Base-by-base conservation (phyloP, 495 filamentous ascomycete species). In the Aspergillus biplanus region DNA sequence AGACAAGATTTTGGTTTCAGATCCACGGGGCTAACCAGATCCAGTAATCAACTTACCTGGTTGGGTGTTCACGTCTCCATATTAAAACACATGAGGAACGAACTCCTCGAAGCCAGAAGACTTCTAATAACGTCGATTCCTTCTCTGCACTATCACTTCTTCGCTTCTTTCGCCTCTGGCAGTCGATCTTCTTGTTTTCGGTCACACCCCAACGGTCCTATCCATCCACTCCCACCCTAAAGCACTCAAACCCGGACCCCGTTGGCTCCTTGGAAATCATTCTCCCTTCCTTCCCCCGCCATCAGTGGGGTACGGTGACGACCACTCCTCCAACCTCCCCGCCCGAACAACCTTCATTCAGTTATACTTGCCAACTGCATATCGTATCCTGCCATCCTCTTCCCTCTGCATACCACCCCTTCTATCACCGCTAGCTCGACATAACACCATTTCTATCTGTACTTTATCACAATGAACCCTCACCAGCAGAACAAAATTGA, bases 401-500 rank as follows among this genome's bases (percentile, higher is more conserved):
- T 39, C 58, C 15, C 49, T 54, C 37, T 57, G 8, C 42, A 42
- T 35, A 16, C 34, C 50, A 32, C 42, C 15, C 18, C 44, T 11
- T 61, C 16, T 50, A 47, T 49, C 44, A 34, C 21, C 21, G 21
- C 21, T 27, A 27, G 21, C 2, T 27, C 21, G 21, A 27, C 21
- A 27, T 27, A 27, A 27, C 21, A 27, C 16, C 47, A 27, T 27
- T 56, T n/a, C 15, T 33, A 32, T 44, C 34, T 39, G 32, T 37
- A 46, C 46, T 32, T 56, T 44, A 66, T 70, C 77, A 85, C 57
- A 67, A 96, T 99, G 92, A 97, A 97, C 77, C 95, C 95, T 65
- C 91, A 92, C 73, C 91, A 97, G 82, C 90, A 92, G 81, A 97
- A 97, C 83, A 98, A 99, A 82, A 81, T 97, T 65, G 94, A 99